Evolutionary conservation across 2,329 filamentous ascomycete genomes (phyloP).

Genomic region (Fusarium gaditjirri): DNA sequence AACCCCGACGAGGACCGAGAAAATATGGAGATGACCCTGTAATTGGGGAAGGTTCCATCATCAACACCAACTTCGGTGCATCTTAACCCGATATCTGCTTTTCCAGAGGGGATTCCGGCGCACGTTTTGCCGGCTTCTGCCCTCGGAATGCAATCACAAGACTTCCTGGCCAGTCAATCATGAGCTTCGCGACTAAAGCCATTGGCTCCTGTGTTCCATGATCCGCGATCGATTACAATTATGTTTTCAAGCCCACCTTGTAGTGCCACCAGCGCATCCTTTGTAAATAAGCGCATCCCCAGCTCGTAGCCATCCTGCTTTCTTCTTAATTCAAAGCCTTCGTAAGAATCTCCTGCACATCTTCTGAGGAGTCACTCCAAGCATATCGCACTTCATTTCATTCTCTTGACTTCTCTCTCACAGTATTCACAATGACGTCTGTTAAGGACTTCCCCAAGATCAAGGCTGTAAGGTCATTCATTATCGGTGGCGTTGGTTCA

Average conservation of each 20-base stretch:
- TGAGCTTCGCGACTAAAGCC: conserved; percentile 6
- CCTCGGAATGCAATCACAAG: conserved; percentile 26
- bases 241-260: conserved; percentile 27
- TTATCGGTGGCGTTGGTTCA: conserved; percentile 61
- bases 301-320: not conserved
- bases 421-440: conserved; percentile 54
- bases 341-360: not conserved
- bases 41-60: conserved; percentile 33
- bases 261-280: conserved; percentile 20
- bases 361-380: not conserved
- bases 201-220: conserved; percentile 8
- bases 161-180: conserved; percentile 17
- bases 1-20: conserved; percentile 35
- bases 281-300: conserved; percentile 36
- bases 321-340: conserved; percentile 1
- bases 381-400: not conserved
- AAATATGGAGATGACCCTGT: conserved; percentile 27
- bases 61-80: conserved; percentile 32
- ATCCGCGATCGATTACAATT: conserved; percentile 19
- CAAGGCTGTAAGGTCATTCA: conserved; percentile 77
- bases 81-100: conserved; percentile 33
- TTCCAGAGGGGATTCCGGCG: conserved; percentile 29
- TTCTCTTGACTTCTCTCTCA: not conserved
- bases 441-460: conserved; percentile 76
- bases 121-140: conserved; percentile 22